Evolutionary conservation across 768 basidiomycete genomes (phyloP), one percentile per base, ranked within the genome.

Genomic region (Chlorophyllum brunneum): DNA sequence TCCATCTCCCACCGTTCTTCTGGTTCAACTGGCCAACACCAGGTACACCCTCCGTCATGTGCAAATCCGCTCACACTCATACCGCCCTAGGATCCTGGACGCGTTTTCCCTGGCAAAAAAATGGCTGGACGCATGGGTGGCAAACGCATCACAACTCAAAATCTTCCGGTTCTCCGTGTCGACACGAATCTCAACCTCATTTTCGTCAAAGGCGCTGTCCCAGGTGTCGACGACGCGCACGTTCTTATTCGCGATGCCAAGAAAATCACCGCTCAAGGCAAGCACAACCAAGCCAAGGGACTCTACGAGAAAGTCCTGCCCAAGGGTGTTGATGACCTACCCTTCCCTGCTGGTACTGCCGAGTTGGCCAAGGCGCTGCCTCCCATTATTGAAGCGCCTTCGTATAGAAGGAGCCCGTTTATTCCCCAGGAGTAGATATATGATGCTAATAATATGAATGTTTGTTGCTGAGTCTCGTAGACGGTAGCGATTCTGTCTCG

Each of bases 61-160:
- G 13, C n/a, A 13, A 29, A n/a, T 37, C 13, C 20, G n/a, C 9
- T 48, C 27, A 29, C 45, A 40, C 24, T 46, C 30, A 54, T 42
- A 43, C 54, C 36, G 41, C 55, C 13, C 10, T 55, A 98, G 94
- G 94, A 97, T 62, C 95, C 97, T 22, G 97, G 97, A 41, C 85
- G 97, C 61, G 78, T 98, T 4, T 93, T 90, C 72, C 97, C 97
- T 3, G 97, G 97, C 31, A 97, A 94, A 74, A 98, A 98, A 76
- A 98, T 97, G 95, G 84, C 95, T 8, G 97, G 97, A 29, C 86
- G 85, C 20, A 85, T 98, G 76, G 97, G 97, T 44, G 87, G 84
- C 51, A 77, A 82, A 56, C 84, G 85, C 34, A 79, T 80, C 7
- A 98, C 95, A 6, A 77, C 79, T 11, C 93, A 95, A 63, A 98